Conservation (phyloP, 805 yeast species). For the Ogataea polymorpha region DNA sequence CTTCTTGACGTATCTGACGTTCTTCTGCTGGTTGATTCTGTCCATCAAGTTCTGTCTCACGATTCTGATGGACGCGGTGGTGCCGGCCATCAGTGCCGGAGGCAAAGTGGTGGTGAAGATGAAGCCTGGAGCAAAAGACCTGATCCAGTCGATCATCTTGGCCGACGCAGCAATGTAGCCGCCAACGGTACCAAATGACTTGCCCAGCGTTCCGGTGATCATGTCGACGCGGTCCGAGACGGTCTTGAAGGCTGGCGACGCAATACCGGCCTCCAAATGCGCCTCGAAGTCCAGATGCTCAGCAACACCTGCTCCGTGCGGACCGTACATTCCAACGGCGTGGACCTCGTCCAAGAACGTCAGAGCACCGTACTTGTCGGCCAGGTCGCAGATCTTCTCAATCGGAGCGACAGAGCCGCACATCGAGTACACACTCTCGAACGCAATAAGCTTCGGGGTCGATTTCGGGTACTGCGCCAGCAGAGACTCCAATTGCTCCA, state of each 20-base stretch:
- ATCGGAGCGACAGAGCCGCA: conserved; percentile 97
- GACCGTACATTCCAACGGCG: conserved; percentile 98
- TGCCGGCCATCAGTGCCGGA: conserved; percentile 97
- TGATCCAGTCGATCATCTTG: conserved; percentile 85
- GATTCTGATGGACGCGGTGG: conserved; percentile 79
- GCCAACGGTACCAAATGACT: conserved; percentile 95
- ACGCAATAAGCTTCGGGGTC: conserved; percentile 94
- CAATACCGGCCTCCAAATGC: conserved; percentile 67
- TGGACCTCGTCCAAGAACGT: conserved; percentile 98
- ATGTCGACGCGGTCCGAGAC: conserved; percentile 90
- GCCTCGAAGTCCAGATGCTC: conserved; percentile 90
- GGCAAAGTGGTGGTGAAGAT: conserved; percentile 96
- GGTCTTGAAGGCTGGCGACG: conserved; percentile 49
- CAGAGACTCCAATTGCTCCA: conserved; percentile 75
- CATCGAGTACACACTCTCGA: conserved; percentile 97
- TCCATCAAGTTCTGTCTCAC: conserved; percentile 75
- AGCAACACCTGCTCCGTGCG: conserved; percentile 99
- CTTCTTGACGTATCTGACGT: conserved; percentile 80
- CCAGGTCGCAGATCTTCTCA: conserved; percentile 87
- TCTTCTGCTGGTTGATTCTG: conserved; percentile 79
- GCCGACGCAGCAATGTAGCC: conserved; percentile 94
- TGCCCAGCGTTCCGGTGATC: conserved; percentile 96
- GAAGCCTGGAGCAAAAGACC: conserved; percentile 96
- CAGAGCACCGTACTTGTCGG: conserved; percentile 95
- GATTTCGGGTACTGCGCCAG: conserved; percentile 77